Conservation (phyloP, 768 basidiomycete genomes). For the Lentinula aciculospora region DNA sequence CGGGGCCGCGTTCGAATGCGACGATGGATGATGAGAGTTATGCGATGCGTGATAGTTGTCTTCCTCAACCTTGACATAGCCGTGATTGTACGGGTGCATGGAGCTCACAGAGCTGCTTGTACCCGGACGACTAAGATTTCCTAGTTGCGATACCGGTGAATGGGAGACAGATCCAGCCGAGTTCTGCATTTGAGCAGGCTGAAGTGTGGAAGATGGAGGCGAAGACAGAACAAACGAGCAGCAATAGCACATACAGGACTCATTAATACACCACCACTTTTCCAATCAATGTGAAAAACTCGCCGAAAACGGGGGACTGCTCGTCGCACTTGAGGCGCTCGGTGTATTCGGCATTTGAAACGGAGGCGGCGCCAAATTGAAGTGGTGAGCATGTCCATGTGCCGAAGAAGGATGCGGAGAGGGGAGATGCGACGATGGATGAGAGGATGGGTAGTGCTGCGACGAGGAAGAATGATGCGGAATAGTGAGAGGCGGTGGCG, state of each 20-base stretch:
- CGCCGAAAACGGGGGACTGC: constrained; percentile 84
- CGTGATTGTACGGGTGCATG: neutral
- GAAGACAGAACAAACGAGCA: constrained; percentile 29
- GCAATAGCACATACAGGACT: constrained; percentile 14
- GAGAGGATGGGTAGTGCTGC: constrained; percentile 35
- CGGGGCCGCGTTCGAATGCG: neutral
- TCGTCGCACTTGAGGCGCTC: constrained; percentile 66
- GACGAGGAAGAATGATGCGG: constrained; percentile 41
- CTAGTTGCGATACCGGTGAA: neutral
- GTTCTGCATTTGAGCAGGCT: constrained; percentile 68
- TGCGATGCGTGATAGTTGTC: constrained; percentile 5
- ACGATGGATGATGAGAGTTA: neutral
- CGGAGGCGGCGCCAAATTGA: constrained; percentile 41
- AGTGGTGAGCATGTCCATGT: constrained; percentile 40
- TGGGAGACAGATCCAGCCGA: constrained; percentile 21
- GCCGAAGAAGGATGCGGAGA: constrained; percentile 21
- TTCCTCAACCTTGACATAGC: constrained; percentile 8
- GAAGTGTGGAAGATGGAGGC: constrained; percentile 17
- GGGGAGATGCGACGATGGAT: constrained; percentile 19
- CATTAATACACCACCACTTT: constrained; percentile 50
- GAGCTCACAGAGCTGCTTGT: constrained; percentile 3
- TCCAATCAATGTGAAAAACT: constrained; percentile 49
- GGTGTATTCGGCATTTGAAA: constrained; percentile 70
- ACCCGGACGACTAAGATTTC: constrained; percentile 5
- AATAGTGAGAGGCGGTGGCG: constrained; percentile 57